phyloP scores from a whole-genome alignment of 805 yeast genomes.

The Saccharomycopsis javanensis region DNA sequence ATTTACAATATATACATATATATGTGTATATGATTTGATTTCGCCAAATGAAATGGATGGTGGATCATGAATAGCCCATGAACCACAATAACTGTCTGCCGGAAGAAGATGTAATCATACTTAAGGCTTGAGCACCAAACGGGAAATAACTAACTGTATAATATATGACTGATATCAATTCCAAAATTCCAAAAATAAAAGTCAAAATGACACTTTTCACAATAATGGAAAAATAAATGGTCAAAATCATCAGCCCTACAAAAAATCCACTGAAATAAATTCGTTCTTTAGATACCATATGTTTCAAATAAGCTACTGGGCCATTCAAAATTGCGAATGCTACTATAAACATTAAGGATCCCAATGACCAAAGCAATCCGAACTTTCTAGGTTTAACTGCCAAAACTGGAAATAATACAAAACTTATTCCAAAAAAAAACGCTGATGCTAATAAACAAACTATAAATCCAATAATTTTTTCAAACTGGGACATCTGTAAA shows the following conservation, averaged over 20 bases:
- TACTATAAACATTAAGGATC: constrained; percentile 74
- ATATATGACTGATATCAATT: constrained; percentile 76
- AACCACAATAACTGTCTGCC: constrained; percentile 35
- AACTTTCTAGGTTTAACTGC: constrained; percentile 88
- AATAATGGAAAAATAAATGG: constrained; percentile 70
- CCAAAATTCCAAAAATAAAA: constrained; percentile 61
- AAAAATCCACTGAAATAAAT: constrained; percentile 74
- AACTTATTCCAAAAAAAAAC: constrained; percentile 71
- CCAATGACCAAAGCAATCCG: constrained; percentile 85
- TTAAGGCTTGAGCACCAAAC: constrained; percentile 75
- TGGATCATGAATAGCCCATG: constrained; percentile 7
- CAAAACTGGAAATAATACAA: constrained; percentile 78
- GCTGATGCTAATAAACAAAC: constrained; percentile 67
- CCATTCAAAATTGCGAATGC: constrained; percentile 96
- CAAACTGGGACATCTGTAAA: constrained; percentile 66
- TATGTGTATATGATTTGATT: no score
- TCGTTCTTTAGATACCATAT: constrained; percentile 66
- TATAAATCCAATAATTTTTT: constrained; percentile 67
- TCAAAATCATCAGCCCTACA: constrained; percentile 67
- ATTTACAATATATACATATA: no score
- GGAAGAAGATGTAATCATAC: constrained; percentile 48
- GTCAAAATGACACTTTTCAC: constrained; percentile 67
- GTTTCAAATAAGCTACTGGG: constrained; percentile 71
- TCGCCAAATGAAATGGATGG: neutral
- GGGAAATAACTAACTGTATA: constrained; percentile 93